Conservation (phyloP, 768 basidiomycete species). For the Coprinellus micaceus region DNA sequence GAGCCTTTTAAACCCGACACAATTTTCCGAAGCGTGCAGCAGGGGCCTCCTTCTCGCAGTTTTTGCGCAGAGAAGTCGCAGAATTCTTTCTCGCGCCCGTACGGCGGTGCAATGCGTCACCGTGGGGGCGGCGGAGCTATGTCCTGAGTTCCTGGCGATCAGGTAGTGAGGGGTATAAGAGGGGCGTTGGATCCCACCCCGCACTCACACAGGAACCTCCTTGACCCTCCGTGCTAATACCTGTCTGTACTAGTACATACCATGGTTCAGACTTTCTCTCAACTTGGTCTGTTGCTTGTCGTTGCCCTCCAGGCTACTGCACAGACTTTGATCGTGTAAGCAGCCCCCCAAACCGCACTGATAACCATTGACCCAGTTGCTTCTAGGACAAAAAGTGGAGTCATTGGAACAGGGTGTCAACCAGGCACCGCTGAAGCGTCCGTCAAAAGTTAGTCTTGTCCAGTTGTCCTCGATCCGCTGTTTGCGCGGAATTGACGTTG, state of each 20-base stretch:
- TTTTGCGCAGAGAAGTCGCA: not conserved
- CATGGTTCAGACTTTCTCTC: not conserved
- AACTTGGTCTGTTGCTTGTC: not conserved
- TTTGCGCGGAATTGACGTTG: not conserved
- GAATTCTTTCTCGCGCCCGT: not conserved
- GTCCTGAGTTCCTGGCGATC: too few species aligned
- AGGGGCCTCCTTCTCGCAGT: not conserved
- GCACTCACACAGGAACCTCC: too few species aligned
- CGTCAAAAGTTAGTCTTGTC: not conserved
- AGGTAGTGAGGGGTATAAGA: too few species aligned
- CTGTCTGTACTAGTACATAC: too few species aligned
- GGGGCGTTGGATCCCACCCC: not conserved
- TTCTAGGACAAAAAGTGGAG: not conserved
- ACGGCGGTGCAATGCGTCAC: not conserved
- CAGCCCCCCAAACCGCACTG: not conserved
- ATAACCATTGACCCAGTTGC: not conserved
- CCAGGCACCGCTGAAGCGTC: not conserved
- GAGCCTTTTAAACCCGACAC: not conserved
- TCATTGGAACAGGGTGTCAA: not conserved
- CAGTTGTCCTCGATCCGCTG: not conserved
- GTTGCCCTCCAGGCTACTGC: not conserved
- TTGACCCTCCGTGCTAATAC: too few species aligned
- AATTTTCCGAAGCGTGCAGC: not conserved
- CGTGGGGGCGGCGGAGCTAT: not conserved
- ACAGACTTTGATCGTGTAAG: not conserved